Base-by-base conservation (phyloP, 2,329 filamentous ascomycete genomes). In the Penicillium sp. region DNA sequence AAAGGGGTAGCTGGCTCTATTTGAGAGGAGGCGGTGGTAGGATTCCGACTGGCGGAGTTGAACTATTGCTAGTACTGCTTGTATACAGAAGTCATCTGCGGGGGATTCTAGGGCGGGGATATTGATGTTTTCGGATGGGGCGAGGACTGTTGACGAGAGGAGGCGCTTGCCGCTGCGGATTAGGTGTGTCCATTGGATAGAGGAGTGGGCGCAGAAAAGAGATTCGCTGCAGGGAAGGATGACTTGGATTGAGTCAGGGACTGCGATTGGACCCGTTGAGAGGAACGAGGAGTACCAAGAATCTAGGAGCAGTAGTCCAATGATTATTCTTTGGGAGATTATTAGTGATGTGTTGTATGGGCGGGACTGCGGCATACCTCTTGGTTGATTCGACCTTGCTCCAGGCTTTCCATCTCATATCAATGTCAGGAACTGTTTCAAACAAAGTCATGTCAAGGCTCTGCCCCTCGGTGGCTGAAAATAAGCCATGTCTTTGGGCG, bases 391-490 rank as follows among this genome's bases (percentile, higher is more conserved):
- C 80, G 8, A 82, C 73, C 46, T 78, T 77, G 57, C 76, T 75
- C 80, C 80, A 83, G 2, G 78, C 76, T 60, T 78, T 80, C 80
- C 80, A 83, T 60, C 75, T 69, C 25, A 72, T 67, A 46, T 80
- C 77, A 33, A 77, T 70, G 57, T 79, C 75, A 14, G 75, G 66
- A 7, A 79, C 70, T 5, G 63, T 57, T 26, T 78, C 76, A 22
- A 80, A 74, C 4, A 80, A 63, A 17, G 68, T 67, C 55, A 70
- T 71, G 37, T 76, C 73, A 1, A 78, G 66, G 14, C 70, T 65
- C 55, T 75, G 73, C 10, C 75, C 73, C 59, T 82, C 80, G 5
- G 72, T 78, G 4, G 76, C 75, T 14, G 75, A 74, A 53, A 83
- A 82, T 0, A 83, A 67, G 0, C 80, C 80, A 61, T 82, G 77